A percentile compares a stretch with the other conserved stretches of the same genome.
phyloP scores from a whole-genome alignment of 176 grass and related monocot genomes.

The Saccharum spontaneum region DNA sequence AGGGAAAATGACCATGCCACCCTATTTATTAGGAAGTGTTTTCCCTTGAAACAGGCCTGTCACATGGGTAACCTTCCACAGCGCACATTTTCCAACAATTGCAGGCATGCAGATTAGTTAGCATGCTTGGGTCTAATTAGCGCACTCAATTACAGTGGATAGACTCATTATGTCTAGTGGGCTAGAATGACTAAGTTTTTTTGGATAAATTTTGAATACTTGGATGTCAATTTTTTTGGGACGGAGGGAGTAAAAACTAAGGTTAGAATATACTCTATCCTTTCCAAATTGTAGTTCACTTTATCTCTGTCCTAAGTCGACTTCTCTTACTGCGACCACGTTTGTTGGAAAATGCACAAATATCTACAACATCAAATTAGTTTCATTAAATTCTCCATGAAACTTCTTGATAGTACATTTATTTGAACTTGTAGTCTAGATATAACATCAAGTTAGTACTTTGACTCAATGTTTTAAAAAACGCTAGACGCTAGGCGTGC shows the following conservation, averaged over 20 bases:
- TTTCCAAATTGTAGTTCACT: not conserved
- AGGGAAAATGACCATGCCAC: not conserved
- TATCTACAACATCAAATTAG: not conserved
- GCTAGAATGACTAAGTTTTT: not conserved
- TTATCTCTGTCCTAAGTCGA: not conserved
- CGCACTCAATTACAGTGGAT: not conserved
- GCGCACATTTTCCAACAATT: not conserved
- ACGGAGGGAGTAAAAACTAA: not conserved
- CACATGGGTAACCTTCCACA: not conserved
- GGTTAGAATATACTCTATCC: conserved; percentile 4
- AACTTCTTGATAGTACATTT: not conserved
- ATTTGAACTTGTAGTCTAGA: not conserved
- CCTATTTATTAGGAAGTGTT: not conserved
- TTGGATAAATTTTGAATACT: not conserved
- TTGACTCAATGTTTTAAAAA: too few relatives aligned
- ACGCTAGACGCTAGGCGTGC: too few relatives aligned
- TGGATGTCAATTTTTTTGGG: not conserved
- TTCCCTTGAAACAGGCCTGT: not conserved
- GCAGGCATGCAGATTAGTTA: not conserved
- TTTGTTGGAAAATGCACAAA: not conserved
- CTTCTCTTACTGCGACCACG: not conserved
- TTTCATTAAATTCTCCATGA: not conserved
- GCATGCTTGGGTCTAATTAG: not conserved
- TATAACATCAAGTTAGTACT: not conserved
- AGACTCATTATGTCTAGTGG: not conserved